Evolutionary conservation across 345 rosid species (phyloP).

Genomic region (Garcia nutans): DNA sequence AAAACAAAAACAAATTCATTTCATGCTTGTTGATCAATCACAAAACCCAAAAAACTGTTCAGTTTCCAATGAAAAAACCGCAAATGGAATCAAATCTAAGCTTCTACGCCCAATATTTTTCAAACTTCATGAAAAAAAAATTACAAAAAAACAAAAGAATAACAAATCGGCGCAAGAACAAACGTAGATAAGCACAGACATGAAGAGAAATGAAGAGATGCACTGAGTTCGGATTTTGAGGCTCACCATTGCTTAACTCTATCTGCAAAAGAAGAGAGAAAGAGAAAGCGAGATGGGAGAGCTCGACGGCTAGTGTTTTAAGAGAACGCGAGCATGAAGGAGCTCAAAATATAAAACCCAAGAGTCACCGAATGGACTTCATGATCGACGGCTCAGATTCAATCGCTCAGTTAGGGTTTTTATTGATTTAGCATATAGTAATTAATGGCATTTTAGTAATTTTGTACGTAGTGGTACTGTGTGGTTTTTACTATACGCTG

Average conservation of each 20-base stretch:
- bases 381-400: slow-evolving; percentile 13
- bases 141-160: neutral
- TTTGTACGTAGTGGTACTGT: neutral
- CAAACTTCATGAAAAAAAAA: neutral
- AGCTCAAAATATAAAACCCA: slow-evolving; percentile 13
- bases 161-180: neutral
- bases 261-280: neutral
- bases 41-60: neutral
- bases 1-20: too few species aligned
- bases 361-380: neutral
- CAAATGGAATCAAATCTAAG: neutral
- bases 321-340: neutral
- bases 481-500: too few species aligned
- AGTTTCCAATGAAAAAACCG: neutral
- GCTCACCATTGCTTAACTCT: slow-evolving; percentile 19
- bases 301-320: slow-evolving; percentile 6
- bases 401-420: slow-evolving; percentile 1
- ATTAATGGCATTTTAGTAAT: neutral
- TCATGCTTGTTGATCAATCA: neutral
- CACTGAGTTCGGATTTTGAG: neutral
- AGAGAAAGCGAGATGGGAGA: neutral
- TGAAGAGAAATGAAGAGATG: neutral
- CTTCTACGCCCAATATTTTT: neutral
- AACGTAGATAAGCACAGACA: too few species aligned
- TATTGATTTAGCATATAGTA: neutral